Evolutionary conservation across 257 asterid genomes (phyloP), one percentile per base, ranked within the genome.

Genomic region (Vinca minor): DNA sequence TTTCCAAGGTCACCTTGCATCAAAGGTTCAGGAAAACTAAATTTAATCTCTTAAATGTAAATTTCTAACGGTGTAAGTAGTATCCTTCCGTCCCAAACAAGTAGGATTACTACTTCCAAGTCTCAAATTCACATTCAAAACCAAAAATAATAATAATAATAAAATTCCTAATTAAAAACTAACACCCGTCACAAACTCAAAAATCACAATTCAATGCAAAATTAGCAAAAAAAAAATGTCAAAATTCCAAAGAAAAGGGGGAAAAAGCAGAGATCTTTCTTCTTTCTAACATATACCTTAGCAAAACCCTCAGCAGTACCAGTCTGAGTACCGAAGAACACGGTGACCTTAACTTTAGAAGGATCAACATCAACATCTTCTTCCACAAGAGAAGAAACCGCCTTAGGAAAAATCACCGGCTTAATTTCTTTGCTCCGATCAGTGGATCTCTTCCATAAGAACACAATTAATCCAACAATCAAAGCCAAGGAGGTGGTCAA

Each of bases 261-360:
- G 28, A 42, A 21, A 53, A 68, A 49, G 44, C 45, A 20, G 45
- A 74, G 72, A 69, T 53, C 65, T 34, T 46, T 45, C n/a, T n/a
- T n/a, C n/a, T n/a, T n/a, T n/a, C n/a, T n/a, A n/a, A n/a, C 0
- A 32, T 20, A 42, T 69, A 87, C 95, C 95, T 87, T 87, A 41
- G 92, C 89, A 59, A 87, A 87, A 17, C 95, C 89, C 78, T 87
- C 92, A 44, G 92, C 95, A 23, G 95, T 87, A 38, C 95, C 95
- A 47, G 92, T 87, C 76, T 87, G 92, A n/a, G 95, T 87, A 20
- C 95, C 95, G 26, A 78, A 87, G 59, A 84, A 83, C 47, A 87
- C 82, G 23, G 85, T 70, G 67, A 87, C 73, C 79, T 78, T 82
- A 60, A 71, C 78, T 76, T 82, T 87, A 34, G 76, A 82, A 49